Percentiles rank a stretch among this genome's conserved stretches.
Evolutionary conservation across 768 basidiomycete genomes (phyloP).

Genomic region (Rhodotorula taiwanensis): DNA sequence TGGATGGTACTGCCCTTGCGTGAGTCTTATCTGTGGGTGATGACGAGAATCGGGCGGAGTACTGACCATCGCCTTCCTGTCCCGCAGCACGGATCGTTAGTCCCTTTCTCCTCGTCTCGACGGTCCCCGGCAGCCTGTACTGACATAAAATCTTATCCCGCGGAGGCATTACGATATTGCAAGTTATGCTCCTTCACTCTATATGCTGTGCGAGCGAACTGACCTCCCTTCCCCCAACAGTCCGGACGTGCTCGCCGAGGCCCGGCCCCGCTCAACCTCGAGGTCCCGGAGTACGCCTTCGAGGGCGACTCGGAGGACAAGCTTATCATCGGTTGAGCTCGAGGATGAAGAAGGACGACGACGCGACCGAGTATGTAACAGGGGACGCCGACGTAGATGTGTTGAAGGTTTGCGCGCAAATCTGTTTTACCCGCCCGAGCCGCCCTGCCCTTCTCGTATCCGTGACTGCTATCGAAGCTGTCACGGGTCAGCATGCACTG

Average conservation of each 20-base stretch:
- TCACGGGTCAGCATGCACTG: too few species aligned
- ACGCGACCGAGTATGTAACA: too few species aligned
- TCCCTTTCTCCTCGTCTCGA: not conserved
- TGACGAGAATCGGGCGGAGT: slow-evolving; percentile 49
- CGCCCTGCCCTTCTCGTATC: too few species aligned
- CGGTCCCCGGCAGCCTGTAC: too few species aligned
- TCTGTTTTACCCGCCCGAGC: too few species aligned
- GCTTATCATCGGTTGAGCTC: not conserved
- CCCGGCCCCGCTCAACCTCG: slow-evolving; percentile 95
- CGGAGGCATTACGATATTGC: not conserved
- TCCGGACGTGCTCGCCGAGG: slow-evolving; percentile 85
- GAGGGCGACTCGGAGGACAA: not conserved
- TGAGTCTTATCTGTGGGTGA: not conserved
- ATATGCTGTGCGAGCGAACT: not conserved
- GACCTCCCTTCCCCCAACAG: not conserved
- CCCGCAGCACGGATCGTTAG: too few species aligned
- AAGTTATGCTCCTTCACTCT: not conserved
- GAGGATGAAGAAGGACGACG: too few species aligned
- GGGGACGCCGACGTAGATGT: too few species aligned
- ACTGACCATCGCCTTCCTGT: too few species aligned
- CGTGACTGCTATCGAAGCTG: too few species aligned
- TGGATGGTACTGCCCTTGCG: slow-evolving; percentile 15
- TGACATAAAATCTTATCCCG: too few species aligned
- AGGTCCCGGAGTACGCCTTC: slow-evolving; percentile 49
- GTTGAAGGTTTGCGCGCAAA: too few species aligned